These are phyloP conservation scores for Hypoxylon sp. DNA, from an alignment of 2,329 filamentous ascomycete species.

Conservation along the genomic window DNA sequence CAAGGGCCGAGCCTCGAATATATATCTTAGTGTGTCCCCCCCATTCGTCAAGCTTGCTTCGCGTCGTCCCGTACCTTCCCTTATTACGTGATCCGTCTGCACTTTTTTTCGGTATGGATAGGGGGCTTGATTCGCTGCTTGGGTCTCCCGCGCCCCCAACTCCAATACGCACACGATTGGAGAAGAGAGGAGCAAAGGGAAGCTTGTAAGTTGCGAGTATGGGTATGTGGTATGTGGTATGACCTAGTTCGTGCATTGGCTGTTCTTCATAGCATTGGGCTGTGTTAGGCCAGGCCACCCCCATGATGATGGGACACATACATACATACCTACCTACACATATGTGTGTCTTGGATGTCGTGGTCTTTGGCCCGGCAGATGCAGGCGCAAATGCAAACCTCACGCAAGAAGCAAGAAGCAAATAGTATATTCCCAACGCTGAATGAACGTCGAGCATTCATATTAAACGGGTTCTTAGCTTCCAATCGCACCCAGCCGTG, in stretches of 20 bases:
- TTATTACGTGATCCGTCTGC: conserved; percentile 32
- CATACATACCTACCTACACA: not conserved
- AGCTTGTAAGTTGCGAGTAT: not conserved
- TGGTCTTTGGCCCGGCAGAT: not conserved
- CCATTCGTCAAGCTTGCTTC: conserved; percentile 24
- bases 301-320: not conserved
- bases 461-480: not conserved
- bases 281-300: conserved; percentile 8
- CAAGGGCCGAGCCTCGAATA: conserved; percentile 29
- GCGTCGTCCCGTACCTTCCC: not conserved
- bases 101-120: conserved; percentile 35
- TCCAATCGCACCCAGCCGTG: not conserved
- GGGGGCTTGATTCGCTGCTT: conserved; percentile 34
- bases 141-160: not conserved
- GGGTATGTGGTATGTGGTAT: conserved; percentile 2
- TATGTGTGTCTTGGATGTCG: conserved; percentile 3
- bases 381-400: not conserved
- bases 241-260: conserved; percentile 26
- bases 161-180: not conserved
- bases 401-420: not conserved
- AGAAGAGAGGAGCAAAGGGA: not conserved
- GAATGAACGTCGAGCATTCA: not conserved
- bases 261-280: conserved; percentile 7
- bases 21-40: conserved; percentile 3
- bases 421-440: not conserved